Evolutionary conservation across 208 protist genomes (phyloP), one percentile per base, ranked within the genome.

Genomic region (Tritrichomonas foetus): DNA sequence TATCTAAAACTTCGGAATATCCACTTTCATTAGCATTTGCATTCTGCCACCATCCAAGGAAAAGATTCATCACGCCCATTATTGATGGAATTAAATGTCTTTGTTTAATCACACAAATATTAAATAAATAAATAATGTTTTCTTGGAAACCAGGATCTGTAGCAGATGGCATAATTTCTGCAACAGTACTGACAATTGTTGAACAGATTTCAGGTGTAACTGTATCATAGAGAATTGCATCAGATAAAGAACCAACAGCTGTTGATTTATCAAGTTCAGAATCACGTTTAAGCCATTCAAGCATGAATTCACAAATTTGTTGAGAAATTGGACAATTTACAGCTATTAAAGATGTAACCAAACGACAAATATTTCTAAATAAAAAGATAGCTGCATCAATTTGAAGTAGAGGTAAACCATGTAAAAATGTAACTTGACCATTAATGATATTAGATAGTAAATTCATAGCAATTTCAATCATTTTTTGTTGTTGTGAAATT

Each of bases 91-190:
- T 49, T n/a, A 89, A 53, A 16, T 89, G n/a, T 16, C 27, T 25
- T 8, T 89, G 44, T 49, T 89, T 44, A 11, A 57, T 89, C 14
- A 89, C 27, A 47, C 44, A 89, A 57, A 89, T 36, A 30, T 89
- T 89, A 47, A 89, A 89, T 20, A 89, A n/a, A 50, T 89, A 33
- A 39, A 89, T 49, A 89, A 89, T 89, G 30, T 89, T 89, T 57
- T 89, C 78, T 50, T 89, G 78, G 20, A 89, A 33, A 0, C 41
- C 78, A 39, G 78, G 78, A 57, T 89, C 41, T 41, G 25, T 49
- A 3, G 47, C 47, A 39, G 44, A 13, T 36, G 33, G n/a, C 3
- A 89, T 89, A 39, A 33, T 49, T 20, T 9, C 2, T 11, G 47
- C 14, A 1, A 89, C 78, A 33, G 9, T 11, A 39, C 57, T 25